Percentiles rank a stretch among this genome's conserved stretches.
phyloP scores from a whole-genome alignment of 495 filamentous ascomycete genomes.

The Lasiosphaeria miniovina region DNA sequence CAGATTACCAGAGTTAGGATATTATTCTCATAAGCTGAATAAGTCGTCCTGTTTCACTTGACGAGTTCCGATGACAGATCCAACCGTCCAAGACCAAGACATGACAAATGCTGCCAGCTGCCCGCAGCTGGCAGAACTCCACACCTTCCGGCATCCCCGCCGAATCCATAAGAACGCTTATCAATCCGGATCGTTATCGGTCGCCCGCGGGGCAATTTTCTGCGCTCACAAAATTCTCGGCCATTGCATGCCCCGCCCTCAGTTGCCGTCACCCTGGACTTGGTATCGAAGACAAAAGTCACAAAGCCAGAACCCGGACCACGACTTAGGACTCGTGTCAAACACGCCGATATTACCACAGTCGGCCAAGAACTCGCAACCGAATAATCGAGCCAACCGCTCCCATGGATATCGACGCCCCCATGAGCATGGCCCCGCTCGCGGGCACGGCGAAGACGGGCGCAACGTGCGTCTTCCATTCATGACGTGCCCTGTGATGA shows the following conservation, averaged over 20 bases:
- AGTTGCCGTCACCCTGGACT: neutral
- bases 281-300: neutral
- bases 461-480: conserved; percentile 53
- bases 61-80: too few relatives aligned
- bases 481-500: neutral
- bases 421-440: conserved; percentile 53
- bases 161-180: conserved; percentile 16
- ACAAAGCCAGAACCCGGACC: too few relatives aligned
- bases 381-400: neutral
- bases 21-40: too few relatives aligned
- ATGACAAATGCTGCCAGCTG: neutral
- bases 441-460: conserved; percentile 45
- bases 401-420: conserved; percentile 66
- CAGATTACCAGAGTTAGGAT: too few relatives aligned
- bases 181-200: conserved; percentile 13
- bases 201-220: conserved; percentile 19
- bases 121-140: neutral
- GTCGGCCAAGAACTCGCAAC: neutral
- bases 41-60: too few relatives aligned
- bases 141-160: neutral
- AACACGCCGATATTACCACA: neutral
- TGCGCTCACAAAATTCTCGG: conserved; percentile 13
- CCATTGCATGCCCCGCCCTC: conserved; percentile 13
- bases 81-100: neutral
- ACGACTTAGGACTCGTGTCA: too few relatives aligned